Conservation (phyloP, 331 rosid species). For the Erythrophleum ivorense region DNA sequence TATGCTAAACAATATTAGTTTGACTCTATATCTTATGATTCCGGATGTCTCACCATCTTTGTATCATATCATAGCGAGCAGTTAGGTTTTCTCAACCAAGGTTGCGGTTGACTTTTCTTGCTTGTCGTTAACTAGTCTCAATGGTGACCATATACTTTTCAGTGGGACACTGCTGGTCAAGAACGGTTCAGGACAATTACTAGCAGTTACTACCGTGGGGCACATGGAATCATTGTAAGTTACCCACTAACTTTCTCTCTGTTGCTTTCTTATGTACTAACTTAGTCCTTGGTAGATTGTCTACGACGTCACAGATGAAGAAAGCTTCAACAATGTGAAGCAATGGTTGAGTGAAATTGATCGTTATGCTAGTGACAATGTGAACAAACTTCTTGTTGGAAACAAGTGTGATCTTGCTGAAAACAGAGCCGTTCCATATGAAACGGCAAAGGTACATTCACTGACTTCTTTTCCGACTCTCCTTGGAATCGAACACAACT, state of each 20-base stretch:
- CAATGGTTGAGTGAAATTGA: conserved; percentile 89
- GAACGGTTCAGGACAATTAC: conserved; percentile 79
- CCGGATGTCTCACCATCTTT: no score
- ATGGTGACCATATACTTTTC: no score
- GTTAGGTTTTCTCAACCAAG: no score
- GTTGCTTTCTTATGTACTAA: no score
- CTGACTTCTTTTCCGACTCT: no score
- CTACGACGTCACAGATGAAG: conserved; percentile 86
- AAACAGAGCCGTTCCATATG: conserved; percentile 77
- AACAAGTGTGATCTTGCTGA: conserved; percentile 79
- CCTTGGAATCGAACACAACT: no score
- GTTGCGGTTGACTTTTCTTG: no score
- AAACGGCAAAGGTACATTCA: conserved; percentile 83
- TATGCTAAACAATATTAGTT: no score
- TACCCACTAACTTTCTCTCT: conserved; percentile 37
- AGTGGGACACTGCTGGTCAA: conserved; percentile 92
- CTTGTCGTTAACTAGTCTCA: no score
- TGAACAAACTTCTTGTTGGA: conserved; percentile 87
- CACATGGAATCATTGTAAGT: conserved; percentile 76
- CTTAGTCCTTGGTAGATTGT: no score
- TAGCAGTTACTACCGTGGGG: conserved; percentile 81
- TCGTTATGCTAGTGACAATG: conserved; percentile 76
- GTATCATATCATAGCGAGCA: no score
- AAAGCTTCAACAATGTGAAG: conserved; percentile 86
- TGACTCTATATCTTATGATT: conserved; percentile 1